Conservation (phyloP, 345 rosid genomes). For the Cardiospermum halicacabum region DNA sequence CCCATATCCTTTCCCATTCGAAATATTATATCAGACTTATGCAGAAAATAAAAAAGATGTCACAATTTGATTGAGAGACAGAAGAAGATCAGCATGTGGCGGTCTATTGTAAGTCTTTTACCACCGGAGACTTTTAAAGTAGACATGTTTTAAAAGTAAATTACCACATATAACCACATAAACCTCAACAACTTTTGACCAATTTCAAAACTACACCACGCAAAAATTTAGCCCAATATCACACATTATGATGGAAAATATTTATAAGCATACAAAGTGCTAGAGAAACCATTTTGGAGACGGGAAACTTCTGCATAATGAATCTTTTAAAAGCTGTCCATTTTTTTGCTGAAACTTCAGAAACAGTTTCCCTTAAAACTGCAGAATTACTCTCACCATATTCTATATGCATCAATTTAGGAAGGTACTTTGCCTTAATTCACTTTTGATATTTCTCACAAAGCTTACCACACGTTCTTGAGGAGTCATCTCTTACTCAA, state of each 20-base stretch:
- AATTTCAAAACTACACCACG: background rate
- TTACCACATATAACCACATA: background rate
- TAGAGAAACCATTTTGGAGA: slow-evolving; percentile 58
- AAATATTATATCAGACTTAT: slow-evolving; percentile 63
- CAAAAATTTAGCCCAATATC: background rate
- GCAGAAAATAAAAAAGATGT: slow-evolving; percentile 17
- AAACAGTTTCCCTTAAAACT: slow-evolving; percentile 17
- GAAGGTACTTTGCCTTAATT: background rate
- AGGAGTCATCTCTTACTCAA: slow-evolving; percentile 83
- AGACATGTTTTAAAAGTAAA: background rate
- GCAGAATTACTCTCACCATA: slow-evolving; percentile 26
- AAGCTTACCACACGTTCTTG: slow-evolving; percentile 74
- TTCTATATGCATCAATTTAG: slow-evolving; percentile 5
- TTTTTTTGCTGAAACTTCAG: slow-evolving; percentile 41
- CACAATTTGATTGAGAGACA: background rate
- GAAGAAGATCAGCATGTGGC: background rate
- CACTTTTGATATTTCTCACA: background rate
- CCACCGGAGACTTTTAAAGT: background rate
- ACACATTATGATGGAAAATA: background rate
- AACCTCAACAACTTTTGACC: background rate
- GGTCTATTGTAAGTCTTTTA: background rate
- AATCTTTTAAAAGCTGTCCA: slow-evolving; percentile 79
- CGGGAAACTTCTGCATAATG: slow-evolving; percentile 82
- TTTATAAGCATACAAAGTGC: background rate
- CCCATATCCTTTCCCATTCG: slow-evolving; percentile 58